Conservation (phyloP, 1,284 basidiomycete species). For the Ustanciosporium gigantosporum region DNA sequence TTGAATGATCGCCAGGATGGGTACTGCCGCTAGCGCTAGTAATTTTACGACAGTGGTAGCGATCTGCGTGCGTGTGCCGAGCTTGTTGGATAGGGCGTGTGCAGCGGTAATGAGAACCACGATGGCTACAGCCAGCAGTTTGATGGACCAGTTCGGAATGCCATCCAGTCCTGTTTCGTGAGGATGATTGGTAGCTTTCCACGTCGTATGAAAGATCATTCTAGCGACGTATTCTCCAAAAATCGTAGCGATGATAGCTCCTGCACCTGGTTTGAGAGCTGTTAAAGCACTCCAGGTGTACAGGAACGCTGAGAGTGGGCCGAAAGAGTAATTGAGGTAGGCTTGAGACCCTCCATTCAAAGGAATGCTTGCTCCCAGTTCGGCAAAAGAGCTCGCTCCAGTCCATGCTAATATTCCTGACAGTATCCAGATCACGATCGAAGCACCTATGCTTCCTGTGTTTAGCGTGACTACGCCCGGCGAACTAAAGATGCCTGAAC, state of each 20-base stretch:
- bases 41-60: conserved; percentile 86
- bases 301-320: conserved; percentile 69
- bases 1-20: conserved; percentile 74
- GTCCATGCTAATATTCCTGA: conserved; percentile 56
- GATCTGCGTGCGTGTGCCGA: conserved; percentile 80
- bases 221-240: conserved; percentile 78
- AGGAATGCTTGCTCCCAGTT: conserved; percentile 64
- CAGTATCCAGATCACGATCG: conserved; percentile 53
- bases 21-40: conserved; percentile 68
- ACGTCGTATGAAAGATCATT: conserved; percentile 63
- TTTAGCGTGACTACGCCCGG: conserved; percentile 58
- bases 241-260: conserved; percentile 65
- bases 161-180: conserved; percentile 71
- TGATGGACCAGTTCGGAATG: conserved; percentile 90
- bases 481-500: conserved; percentile 58
- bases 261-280: conserved; percentile 66
- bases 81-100: conserved; percentile 76
- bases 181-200: conserved; percentile 66
- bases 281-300: conserved; percentile 62
- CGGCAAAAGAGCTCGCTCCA: conserved; percentile 71
- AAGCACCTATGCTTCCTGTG: conserved; percentile 53
- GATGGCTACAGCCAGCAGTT: conserved; percentile 77
- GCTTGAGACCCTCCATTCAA: conserved; percentile 67
- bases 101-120: conserved; percentile 74
- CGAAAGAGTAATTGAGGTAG: conserved; percentile 77